These are phyloP conservation scores for Coffea eugenioides DNA, from an alignment of 257 asterid species.

Conservation along the genomic window DNA sequence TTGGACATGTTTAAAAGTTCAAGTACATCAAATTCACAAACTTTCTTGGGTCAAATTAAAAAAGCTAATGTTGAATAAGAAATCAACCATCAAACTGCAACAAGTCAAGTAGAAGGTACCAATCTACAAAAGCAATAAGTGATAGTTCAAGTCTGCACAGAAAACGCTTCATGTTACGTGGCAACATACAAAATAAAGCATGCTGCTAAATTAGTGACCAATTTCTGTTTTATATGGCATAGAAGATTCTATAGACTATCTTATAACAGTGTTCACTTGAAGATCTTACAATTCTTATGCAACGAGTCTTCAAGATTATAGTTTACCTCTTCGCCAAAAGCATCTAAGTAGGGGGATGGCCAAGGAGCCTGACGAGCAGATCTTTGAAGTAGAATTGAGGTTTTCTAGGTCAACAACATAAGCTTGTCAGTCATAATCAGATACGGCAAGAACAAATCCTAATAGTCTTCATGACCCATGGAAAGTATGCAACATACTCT, in stretches of 20 bases:
- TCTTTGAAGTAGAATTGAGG: slow-evolving; percentile 88
- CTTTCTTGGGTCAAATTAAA: background rate
- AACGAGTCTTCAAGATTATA: background rate
- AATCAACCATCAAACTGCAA: background rate
- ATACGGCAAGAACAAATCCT: background rate
- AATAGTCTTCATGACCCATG: background rate
- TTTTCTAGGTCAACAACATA: slow-evolving; percentile 48
- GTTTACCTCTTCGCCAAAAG: slow-evolving; percentile 95
- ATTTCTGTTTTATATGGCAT: background rate
- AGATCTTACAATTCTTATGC: too few relatives aligned
- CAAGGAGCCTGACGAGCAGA: slow-evolving; percentile 94
- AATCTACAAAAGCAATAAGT: background rate
- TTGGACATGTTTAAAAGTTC: background rate
- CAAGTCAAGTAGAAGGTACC: background rate
- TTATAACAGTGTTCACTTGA: background rate
- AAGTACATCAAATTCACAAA: background rate
- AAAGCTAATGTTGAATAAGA: background rate
- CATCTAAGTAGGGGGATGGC: slow-evolving; percentile 98
- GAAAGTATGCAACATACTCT: slow-evolving; percentile 51
- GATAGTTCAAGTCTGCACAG: background rate
- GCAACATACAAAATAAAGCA: background rate
- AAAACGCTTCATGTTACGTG: background rate
- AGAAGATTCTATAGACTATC: background rate
- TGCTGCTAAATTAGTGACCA: background rate
- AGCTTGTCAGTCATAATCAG: background rate